phyloP scores from a whole-genome alignment of 2,329 filamentous ascomycete species.

The Sporothrix pseudoabietina region DNA sequence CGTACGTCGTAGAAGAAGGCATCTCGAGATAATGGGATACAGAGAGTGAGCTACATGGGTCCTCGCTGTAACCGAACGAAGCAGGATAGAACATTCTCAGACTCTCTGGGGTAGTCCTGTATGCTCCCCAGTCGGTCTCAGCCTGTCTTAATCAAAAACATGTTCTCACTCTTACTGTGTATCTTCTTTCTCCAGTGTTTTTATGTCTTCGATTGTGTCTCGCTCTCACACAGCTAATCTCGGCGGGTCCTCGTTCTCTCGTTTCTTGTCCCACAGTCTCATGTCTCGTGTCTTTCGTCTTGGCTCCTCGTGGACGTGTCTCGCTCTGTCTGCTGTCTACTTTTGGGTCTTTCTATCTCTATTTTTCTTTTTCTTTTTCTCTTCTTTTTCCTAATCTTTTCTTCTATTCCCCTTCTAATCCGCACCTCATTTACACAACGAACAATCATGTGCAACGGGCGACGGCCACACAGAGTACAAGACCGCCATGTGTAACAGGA shows the following conservation, averaged over 20 bases:
- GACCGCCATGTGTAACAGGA: not conserved
- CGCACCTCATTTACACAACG: not conserved
- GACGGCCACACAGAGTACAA: not conserved
- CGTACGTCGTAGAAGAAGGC: not conserved
- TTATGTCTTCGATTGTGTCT: slow-evolving; percentile 17
- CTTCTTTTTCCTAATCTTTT: not conserved
- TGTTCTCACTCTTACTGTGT: too few relatives aligned
- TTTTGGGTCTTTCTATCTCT: not conserved
- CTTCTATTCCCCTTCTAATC: not conserved
- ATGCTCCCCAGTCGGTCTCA: too few relatives aligned
- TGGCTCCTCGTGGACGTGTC: slow-evolving; percentile 17
- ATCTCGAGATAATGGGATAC: not conserved
- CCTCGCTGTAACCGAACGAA: not conserved
- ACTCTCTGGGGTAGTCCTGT: not conserved
- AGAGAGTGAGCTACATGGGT: not conserved
- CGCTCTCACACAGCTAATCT: slow-evolving; percentile 20
- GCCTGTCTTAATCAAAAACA: not conserved
- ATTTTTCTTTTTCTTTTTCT: not conserved
- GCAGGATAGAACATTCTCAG: not conserved
- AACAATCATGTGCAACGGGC: not conserved
- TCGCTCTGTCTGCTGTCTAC: not conserved
- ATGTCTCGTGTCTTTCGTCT: slow-evolving; percentile 5
- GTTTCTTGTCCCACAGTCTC: slow-evolving; percentile 1
- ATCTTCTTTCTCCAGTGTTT: not conserved
- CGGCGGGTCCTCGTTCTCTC: slow-evolving; percentile 2